Evolutionary conservation across 108 stramenopile species (phyloP), one percentile per base, ranked within the genome.

Genomic region (Nannochloropsis salina): DNA sequence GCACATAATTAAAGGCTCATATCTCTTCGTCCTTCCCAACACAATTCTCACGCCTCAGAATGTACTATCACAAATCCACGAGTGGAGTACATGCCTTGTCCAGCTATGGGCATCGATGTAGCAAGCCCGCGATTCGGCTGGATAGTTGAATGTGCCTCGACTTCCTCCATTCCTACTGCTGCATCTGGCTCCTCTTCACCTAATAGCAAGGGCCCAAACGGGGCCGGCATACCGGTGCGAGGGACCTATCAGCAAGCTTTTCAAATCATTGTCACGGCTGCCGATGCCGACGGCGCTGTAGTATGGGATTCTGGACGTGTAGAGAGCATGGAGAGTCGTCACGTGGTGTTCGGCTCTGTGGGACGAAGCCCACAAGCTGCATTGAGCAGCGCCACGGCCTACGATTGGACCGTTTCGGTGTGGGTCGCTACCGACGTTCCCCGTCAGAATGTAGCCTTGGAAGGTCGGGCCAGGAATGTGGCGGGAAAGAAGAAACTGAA

Each of bases 281-380:
- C 61, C 20, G 61, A 74, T 74, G 61, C 61, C n/a, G 61, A 3
- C 61, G n/a, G 61, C 2, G 61, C 15, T n/a, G 61, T 74, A n/a
- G n/a, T 74, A n/a, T 74, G 61, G 61, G 61, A 74, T 74, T 74
- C 61, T 15, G 61, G 61, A n/a, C 61, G 61, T 74, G 61, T 74
- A 1, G n/a, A 74, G 20, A 74, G n/a, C n/a, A n/a, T n/a, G 61
- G 61, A 74, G 61, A 74, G 61, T n/a, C 61, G 61, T 15, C 61
- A 74, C 61, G 8, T 74, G n/a, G n/a, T 15, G n/a, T 74, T 74
- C n/a, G 61, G 61, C 61, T 74, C 61, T 15, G 61, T 74, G 61
- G 61, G 61, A 74, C 6, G n/a, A n/a, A 15, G 15, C 8, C 61
- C 61, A 0, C 15, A 4, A 74, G 61, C 61, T n/a, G 61, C 61